These are phyloP conservation scores for Microdochium trichocladiopsis DNA, from an alignment of 2,329 filamentous ascomycete species.

Conservation along the genomic window DNA sequence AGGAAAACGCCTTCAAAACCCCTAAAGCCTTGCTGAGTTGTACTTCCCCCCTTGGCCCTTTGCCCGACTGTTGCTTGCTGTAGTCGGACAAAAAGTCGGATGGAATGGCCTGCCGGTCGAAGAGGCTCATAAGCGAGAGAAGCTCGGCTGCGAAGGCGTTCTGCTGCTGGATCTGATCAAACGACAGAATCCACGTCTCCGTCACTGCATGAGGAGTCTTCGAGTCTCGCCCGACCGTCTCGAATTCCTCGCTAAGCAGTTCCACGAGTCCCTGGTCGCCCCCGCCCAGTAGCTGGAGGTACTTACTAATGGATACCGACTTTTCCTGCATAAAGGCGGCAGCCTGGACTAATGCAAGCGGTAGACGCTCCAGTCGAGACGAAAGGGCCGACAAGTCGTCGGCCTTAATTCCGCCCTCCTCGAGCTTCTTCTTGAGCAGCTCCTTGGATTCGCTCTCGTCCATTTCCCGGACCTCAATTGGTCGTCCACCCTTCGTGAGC, in stretches of 20 bases:
- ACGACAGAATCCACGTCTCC: conserved; percentile 24
- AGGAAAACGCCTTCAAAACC: conserved; percentile 21
- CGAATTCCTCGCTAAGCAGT: conserved; percentile 21
- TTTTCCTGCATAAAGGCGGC: conserved; percentile 25
- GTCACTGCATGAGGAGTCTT: conserved; percentile 16
- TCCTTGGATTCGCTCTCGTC: conserved; percentile 11
- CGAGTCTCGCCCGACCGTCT: conserved; percentile 17
- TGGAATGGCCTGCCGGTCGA: conserved; percentile 22
- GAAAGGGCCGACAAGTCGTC: conserved; percentile 10
- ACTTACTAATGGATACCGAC: conserved; percentile 11
- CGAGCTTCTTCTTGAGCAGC: conserved; percentile 13
- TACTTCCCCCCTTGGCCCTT: neutral
- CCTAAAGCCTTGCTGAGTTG: conserved; percentile 11
- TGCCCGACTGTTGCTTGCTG: neutral
- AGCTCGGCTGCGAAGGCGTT: conserved; percentile 16
- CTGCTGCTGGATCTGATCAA: conserved; percentile 20
- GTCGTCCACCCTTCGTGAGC: conserved; percentile 11
- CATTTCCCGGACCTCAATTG: conserved; percentile 20
- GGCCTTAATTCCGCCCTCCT: neutral
- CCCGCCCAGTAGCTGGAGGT: conserved; percentile 17
- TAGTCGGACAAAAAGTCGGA: conserved; percentile 12
- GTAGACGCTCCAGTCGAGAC: conserved; percentile 18
- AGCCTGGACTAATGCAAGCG: conserved; percentile 26
- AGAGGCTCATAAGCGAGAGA: conserved; percentile 22
- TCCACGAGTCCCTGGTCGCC: conserved; percentile 11